Base-by-base conservation (phyloP, 257 asterid species). In the Rauvolfia tetraphylla region DNA sequence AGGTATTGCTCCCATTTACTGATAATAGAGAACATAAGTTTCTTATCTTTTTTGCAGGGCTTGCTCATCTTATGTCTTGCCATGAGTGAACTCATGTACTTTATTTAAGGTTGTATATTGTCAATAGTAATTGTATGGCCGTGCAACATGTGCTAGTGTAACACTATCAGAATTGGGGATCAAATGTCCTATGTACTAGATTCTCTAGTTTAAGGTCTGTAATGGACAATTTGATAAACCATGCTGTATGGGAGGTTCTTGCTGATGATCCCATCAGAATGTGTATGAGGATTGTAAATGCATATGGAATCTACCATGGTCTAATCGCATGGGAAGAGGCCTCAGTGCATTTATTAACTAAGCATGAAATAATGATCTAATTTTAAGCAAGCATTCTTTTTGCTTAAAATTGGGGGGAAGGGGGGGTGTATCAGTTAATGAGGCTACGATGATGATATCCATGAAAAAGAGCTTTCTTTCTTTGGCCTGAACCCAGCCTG, bases 1-100 rank as follows among this genome's bases (percentile, higher is more conserved):
- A 88, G 97, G 98, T 94, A 87, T 27, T n/a, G 9, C 68, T 23
- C 44, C 18, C 71, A 3, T 38, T 66, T 31, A 20, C 31, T 66
- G 49, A 66, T 66, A 34, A 65, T 20, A 6, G 7, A 63, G 25
- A 31, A n/a, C 69, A 63, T 4, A 17, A 14, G 1, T 63, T 33
- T 63, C 17, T 8, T 44, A 1, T 61, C 39, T 31, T 33, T 36
- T 63, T 31, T 27, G 33, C 36, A 25, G 66, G 66, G 15, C 11
- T 57, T 23, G 20, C 59, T 53, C 25, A 53, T 22, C 10, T 53
- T 53, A 18, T 53, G 59, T 22, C 59, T 53, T 53, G 25, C 18
- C 22, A 49, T 17, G 22, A 49, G 22, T 49, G 2, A 49, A 15
- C 18, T 49, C 15, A 1, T 54, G 29, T 27, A n/a, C 1, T 57